A percentile compares a stretch with the other conserved stretches of the same genome.
Evolutionary conservation across 2,329 filamentous ascomycete species (phyloP).

Genomic region (Boeremia exigua): DNA sequence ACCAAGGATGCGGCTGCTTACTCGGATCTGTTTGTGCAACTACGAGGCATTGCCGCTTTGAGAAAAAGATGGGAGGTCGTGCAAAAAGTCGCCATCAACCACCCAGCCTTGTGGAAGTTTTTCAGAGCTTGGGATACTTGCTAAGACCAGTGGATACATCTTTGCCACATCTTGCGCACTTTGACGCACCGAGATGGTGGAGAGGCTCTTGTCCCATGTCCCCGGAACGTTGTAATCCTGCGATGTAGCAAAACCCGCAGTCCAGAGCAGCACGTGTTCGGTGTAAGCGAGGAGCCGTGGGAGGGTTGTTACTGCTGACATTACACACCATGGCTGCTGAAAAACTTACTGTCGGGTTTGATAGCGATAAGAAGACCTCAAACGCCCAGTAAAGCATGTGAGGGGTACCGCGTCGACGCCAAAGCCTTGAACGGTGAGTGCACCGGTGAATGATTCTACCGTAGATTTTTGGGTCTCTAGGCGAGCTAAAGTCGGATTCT

Average conservation of each 20-base stretch:
- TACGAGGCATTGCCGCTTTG: not conserved
- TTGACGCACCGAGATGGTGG: not conserved
- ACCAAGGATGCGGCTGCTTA: constrained; percentile 10
- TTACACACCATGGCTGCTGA: not conserved
- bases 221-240: not conserved
- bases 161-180: not conserved
- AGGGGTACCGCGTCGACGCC: not conserved
- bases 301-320: not conserved
- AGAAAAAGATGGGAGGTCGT: not conserved
- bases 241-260: constrained; percentile 1
- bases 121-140: not conserved
- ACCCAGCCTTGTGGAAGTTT: not conserved
- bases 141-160: not conserved
- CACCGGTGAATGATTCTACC: not conserved
- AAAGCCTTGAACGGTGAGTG: not conserved
- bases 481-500: not conserved
- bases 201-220: not conserved
- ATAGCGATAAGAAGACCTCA: not conserved
- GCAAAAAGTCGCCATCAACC: not conserved
- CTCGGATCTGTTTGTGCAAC: constrained; percentile 10
- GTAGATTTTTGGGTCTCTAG: not conserved
- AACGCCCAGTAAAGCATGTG: too few relatives aligned
- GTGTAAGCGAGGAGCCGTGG: not conserved
- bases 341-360: not conserved
- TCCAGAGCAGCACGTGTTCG: not conserved